Percentiles rank a stretch among this genome's conserved stretches.
Evolutionary conservation across 495 filamentous ascomycete genomes (phyloP).

Genomic region (Venustampulla echinocandica): DNA sequence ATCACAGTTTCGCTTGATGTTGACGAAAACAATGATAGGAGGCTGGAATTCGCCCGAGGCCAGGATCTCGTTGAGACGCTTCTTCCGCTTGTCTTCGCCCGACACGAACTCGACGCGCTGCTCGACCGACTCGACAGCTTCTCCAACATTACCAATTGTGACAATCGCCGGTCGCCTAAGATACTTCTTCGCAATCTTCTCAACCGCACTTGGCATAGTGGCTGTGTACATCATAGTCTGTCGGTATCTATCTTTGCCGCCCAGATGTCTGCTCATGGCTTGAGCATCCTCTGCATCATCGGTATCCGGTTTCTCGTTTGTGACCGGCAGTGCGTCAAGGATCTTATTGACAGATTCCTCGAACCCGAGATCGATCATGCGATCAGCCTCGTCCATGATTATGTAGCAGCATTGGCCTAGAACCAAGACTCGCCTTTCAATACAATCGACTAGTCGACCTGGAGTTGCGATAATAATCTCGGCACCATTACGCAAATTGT

Average conservation of each 20-base stretch:
- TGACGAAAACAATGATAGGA: constrained; percentile 98
- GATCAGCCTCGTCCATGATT: constrained; percentile 94
- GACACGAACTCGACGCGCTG: constrained; percentile 90
- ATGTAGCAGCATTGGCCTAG: constrained; percentile 95
- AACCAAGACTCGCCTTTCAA: constrained; percentile 86
- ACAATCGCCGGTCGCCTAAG: constrained; percentile 89
- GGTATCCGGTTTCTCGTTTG: constrained; percentile 92
- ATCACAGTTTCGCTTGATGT: constrained; percentile 99
- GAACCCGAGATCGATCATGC: constrained; percentile 98
- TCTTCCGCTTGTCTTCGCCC: constrained; percentile 96
- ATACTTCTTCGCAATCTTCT: constrained; percentile 94
- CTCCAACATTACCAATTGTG: constrained; percentile 87
- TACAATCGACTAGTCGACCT: constrained; percentile 92
- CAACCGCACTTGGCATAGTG: constrained; percentile 90
- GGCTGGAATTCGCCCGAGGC: constrained; percentile 75
- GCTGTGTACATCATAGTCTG: constrained; percentile 99
- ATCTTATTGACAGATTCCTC: constrained; percentile 98
- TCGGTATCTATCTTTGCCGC: constrained; percentile 78
- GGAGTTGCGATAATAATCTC: constrained; percentile 99
- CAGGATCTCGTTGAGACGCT: constrained; percentile 86
- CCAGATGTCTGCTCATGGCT: constrained; percentile 75
- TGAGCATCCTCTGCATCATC: constrained; percentile 85
- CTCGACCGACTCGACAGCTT: constrained; percentile 98
- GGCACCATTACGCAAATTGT: constrained; percentile 85
- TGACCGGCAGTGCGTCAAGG: constrained; percentile 88